Evolutionary conservation across 2,329 filamentous ascomycete species (phyloP).

Genomic region (Cadophora sp.): DNA sequence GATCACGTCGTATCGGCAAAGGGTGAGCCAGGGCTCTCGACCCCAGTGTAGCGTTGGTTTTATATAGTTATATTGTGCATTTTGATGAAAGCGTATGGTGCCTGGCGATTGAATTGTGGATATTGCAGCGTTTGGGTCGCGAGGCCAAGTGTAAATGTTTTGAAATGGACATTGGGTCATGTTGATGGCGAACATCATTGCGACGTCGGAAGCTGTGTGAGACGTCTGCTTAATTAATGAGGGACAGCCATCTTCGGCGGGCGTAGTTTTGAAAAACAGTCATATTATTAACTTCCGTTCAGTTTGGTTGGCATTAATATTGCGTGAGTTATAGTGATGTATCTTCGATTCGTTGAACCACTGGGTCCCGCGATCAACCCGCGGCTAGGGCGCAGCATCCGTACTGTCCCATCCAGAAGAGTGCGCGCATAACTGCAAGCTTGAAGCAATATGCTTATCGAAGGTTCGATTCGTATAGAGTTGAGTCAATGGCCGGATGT

Average conservation of each 20-base stretch:
- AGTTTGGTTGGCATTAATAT: too few species aligned
- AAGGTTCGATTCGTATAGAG: too few species aligned
- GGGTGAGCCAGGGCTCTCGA: conserved; percentile 4
- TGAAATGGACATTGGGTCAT: background rate
- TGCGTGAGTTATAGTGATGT: too few species aligned
- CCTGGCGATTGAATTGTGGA: background rate
- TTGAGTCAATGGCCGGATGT: too few species aligned
- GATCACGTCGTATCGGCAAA: conserved; percentile 33
- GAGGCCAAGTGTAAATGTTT: background rate
- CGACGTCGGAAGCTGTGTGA: background rate
- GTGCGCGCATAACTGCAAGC: too few species aligned
- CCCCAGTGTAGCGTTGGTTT: background rate
- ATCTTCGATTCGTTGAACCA: too few species aligned
- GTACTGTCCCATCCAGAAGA: too few species aligned
- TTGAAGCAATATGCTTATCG: too few species aligned
- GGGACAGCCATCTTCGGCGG: background rate
- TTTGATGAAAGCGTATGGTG: conserved; percentile 1
- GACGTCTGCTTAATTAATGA: background rate
- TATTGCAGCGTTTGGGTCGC: background rate
- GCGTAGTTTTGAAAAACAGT: too few species aligned
- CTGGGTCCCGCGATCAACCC: too few species aligned
- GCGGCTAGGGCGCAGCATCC: too few species aligned
- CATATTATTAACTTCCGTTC: too few species aligned
- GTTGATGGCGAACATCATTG: background rate
- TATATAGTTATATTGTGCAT: background rate